Percentiles rank a stretch among this genome's conserved stretches.
Conservation (phyloP, 176 grass and related monocot species). For the Paspalum vaginatum region DNA sequence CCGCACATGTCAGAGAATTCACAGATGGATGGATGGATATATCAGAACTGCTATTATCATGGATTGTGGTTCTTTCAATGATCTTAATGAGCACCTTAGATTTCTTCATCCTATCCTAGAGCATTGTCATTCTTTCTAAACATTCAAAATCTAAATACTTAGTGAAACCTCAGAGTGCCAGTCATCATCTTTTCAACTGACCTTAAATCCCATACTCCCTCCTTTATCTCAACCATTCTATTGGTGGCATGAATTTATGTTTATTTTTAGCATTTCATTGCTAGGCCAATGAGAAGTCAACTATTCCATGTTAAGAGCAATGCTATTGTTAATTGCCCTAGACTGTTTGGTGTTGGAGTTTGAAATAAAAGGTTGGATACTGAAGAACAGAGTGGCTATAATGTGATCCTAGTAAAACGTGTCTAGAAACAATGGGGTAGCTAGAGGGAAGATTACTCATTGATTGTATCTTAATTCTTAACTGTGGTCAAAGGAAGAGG, state of each 20-base stretch:
- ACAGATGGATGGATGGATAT: background rate
- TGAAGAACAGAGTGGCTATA: background rate
- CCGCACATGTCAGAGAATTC: background rate
- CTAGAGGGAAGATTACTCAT: background rate
- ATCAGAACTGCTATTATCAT: background rate
- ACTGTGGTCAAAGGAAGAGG: background rate
- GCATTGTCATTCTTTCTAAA: background rate
- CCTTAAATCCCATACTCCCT: constrained; percentile 14
- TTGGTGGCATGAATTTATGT: background rate
- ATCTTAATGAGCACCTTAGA: constrained; percentile 2
- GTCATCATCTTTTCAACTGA: background rate
- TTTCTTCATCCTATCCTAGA: background rate
- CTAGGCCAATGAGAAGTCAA: background rate
- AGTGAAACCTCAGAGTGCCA: background rate
- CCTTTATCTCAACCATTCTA: background rate
- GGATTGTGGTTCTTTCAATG: background rate
- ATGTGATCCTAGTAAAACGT: background rate
- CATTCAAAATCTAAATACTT: background rate
- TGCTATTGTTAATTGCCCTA: background rate
- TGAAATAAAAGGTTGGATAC: background rate
- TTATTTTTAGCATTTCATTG: constrained; percentile 1
- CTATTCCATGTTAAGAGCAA: background rate
- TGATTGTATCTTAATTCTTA: constrained; percentile 23
- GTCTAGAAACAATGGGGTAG: background rate
- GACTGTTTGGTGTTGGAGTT: background rate